These are phyloP conservation scores for Fagus sylvatica DNA, from an alignment of 306 rosid species.

Conservation along the genomic window DNA sequence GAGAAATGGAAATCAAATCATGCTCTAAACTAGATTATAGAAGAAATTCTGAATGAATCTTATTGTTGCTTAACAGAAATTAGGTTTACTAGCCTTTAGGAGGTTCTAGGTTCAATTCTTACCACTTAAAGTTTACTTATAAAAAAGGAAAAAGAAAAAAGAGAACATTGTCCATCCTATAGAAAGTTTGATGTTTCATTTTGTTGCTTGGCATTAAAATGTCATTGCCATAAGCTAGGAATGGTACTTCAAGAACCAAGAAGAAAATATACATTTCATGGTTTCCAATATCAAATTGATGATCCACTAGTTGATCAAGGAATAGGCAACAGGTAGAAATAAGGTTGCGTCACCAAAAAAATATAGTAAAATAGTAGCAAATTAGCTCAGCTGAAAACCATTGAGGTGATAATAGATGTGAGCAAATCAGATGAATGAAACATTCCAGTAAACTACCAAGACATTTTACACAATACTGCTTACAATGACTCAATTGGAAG, in stretches of 20 bases:
- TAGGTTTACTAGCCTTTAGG: background rate
- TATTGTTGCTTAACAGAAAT: background rate
- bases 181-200: background rate
- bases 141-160: background rate
- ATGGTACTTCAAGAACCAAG: slow-evolving; percentile 11
- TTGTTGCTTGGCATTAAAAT: background rate
- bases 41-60: background rate
- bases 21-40: background rate
- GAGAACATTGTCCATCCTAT: background rate
- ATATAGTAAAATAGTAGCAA: background rate
- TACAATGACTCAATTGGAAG: background rate
- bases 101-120: background rate
- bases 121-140: background rate
- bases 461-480: background rate
- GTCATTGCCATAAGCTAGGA: background rate
- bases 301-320: background rate
- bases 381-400: background rate
- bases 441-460: background rate
- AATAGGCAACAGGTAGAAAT: background rate
- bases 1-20: slow-evolving; percentile 10
- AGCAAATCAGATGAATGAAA: background rate
- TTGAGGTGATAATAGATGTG: background rate
- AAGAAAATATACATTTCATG: background rate
- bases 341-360: background rate
- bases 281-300: slow-evolving; percentile 18